Percentiles rank a stretch among this genome's conserved stretches.
These are phyloP conservation scores for Pseudogymnoascus sp. DNA, from an alignment of 2,329 filamentous ascomycete genomes.

Conservation along the genomic window DNA sequence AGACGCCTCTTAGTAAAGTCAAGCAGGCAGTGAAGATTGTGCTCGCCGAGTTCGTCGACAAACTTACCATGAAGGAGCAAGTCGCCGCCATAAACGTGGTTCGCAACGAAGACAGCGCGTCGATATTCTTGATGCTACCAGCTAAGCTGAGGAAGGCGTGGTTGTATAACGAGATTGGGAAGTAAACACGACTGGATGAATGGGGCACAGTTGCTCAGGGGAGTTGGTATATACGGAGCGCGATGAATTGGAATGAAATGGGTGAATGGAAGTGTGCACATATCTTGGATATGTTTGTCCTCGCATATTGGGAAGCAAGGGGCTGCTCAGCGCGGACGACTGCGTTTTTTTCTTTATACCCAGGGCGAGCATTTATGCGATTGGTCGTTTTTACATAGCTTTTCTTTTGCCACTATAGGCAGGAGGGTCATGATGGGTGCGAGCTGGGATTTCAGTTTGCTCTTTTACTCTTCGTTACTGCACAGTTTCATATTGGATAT, in stretches of 20 bases:
- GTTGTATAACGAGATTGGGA: neutral
- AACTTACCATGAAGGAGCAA: too few relatives aligned
- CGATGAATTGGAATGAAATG: neutral
- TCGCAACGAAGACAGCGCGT: neutral
- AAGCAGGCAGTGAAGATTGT: neutral
- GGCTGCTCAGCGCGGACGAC: neutral
- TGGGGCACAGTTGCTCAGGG: neutral
- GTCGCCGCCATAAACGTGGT: neutral
- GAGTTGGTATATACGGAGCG: neutral
- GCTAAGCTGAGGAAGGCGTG: neutral
- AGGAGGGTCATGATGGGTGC: neutral
- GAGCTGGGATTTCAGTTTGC: neutral
- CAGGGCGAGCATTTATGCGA: neutral
- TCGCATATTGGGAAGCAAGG: too few relatives aligned
- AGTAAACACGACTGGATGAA: too few relatives aligned
- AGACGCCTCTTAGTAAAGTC: too few relatives aligned
- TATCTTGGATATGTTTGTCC: too few relatives aligned
- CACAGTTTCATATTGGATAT: neutral
- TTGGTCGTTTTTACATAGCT: neutral
- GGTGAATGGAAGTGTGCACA: neutral
- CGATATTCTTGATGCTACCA: neutral
- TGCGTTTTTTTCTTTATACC: neutral
- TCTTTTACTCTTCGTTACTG: neutral
- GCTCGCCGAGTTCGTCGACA: neutral
- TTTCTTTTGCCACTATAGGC: neutral